These are phyloP conservation scores for Aurifilum marmelostoma DNA, from an alignment of 2,329 filamentous ascomycete genomes.

Conservation along the genomic window DNA sequence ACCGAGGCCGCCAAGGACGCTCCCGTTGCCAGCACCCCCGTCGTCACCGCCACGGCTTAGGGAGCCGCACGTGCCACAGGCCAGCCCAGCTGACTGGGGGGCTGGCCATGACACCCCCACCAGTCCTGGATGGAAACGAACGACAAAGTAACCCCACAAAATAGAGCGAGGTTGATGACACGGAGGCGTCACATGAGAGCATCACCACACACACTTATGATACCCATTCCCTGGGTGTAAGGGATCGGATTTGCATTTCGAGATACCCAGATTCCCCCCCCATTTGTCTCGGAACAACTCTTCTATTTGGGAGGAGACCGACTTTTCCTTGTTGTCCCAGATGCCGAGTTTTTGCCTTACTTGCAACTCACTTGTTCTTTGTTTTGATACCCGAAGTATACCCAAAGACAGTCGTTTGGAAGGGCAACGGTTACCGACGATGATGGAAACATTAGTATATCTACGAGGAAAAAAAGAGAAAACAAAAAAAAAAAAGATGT, in stretches of 20 bases:
- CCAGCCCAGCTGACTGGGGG: constrained; percentile 31
- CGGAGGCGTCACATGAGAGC: constrained; percentile 31
- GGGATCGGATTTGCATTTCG: constrained; percentile 60
- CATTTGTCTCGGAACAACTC: constrained; percentile 38
- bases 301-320: constrained; percentile 27
- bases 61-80: constrained; percentile 26
- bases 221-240: constrained; percentile 30
- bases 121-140: constrained; percentile 27
- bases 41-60: constrained; percentile 58
- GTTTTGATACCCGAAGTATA: constrained; percentile 46
- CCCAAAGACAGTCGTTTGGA: constrained; percentile 35
- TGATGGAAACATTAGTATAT: constrained; percentile 23
- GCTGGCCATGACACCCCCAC: constrained; percentile 30
- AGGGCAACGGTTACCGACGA: constrained; percentile 34
- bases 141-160: constrained; percentile 30
- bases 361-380: constrained; percentile 36
- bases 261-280: constrained; percentile 54
- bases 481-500: constrained; percentile 21
- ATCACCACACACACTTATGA: constrained; percentile 30
- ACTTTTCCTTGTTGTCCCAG: constrained; percentile 31
- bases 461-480: constrained; percentile 20
- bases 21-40: constrained; percentile 47
- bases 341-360: constrained; percentile 32
- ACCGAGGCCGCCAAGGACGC: constrained; percentile 38
- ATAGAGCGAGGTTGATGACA: constrained; percentile 37